A percentile compares a stretch with the other conserved stretches of the same genome.
These are phyloP conservation scores for Peronospora belbahrii DNA, from an alignment of 352 stramenopile genomes.

Conservation along the genomic window DNA sequence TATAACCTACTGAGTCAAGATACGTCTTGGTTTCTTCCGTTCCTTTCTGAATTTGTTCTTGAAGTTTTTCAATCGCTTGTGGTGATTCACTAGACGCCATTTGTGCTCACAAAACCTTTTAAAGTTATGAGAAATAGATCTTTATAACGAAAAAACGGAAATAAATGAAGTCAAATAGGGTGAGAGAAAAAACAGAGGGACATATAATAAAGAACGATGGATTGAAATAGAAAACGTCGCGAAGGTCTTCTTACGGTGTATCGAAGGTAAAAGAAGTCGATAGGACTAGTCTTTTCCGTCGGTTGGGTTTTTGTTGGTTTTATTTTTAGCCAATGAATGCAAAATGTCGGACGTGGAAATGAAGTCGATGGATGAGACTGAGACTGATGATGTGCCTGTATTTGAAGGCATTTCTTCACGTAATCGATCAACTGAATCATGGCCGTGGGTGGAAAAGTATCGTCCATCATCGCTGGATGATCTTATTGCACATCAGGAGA, in stretches of 20 bases:
- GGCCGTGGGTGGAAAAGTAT: conserved; percentile 99
- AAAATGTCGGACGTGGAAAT: conserved; percentile 58
- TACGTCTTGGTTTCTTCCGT: conserved; percentile 74
- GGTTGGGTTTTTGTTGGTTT: neutral
- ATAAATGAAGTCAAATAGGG: too few relatives aligned
- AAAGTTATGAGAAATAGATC: too few relatives aligned
- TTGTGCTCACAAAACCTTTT: too few relatives aligned
- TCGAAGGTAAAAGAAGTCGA: too few relatives aligned
- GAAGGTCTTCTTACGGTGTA: too few relatives aligned
- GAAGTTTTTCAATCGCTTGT: conserved; percentile 51
- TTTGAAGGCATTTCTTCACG: conserved; percentile 81
- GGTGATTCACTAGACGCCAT: conserved; percentile 21
- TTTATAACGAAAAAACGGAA: too few relatives aligned
- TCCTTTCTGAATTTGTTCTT: conserved; percentile 61
- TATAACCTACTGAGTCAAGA: conserved; percentile 29
- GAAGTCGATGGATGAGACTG: conserved; percentile 51
- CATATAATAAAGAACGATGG: too few relatives aligned
- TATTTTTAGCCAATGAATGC: neutral
- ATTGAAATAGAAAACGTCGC: too few relatives aligned
- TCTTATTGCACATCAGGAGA: conserved; percentile 95
- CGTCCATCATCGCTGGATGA: conserved; percentile 90
- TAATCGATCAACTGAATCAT: conserved; percentile 77
- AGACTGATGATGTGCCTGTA: conserved; percentile 40
- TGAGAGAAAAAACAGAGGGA: too few relatives aligned
- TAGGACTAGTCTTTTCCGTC: too few relatives aligned